Evolutionary conservation across 2,329 filamentous ascomycete genomes (phyloP).

Genomic region (Scedosporium aurantiacum): DNA sequence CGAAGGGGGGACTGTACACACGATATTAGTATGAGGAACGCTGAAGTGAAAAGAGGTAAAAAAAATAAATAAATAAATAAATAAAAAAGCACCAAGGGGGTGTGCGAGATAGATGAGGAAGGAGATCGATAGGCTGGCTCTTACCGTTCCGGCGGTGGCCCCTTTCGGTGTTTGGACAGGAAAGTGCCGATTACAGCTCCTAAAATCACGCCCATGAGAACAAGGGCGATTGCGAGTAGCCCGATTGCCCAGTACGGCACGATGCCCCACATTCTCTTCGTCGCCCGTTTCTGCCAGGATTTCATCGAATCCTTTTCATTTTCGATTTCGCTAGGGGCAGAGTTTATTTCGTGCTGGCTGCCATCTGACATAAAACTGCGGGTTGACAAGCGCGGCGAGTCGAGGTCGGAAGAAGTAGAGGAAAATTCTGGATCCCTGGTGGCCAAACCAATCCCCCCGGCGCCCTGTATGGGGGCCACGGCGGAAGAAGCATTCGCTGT

Average conservation of each 20-base stretch:
- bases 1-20: not conserved
- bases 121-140: not conserved
- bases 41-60: not conserved
- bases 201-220: slow-evolving; percentile 44
- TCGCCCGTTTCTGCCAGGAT: slow-evolving; percentile 40
- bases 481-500: not conserved
- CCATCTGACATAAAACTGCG: slow-evolving; percentile 39
- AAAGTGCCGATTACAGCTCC: slow-evolving; percentile 45
- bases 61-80: no score
- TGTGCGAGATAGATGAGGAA: no score
- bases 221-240: slow-evolving; percentile 33
- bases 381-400: slow-evolving; percentile 37
- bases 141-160: slow-evolving; percentile 3
- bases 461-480: slow-evolving; percentile 34
- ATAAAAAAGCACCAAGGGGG: not conserved
- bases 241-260: slow-evolving; percentile 52
- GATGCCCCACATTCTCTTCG: slow-evolving; percentile 44
- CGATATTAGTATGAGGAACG: not conserved
- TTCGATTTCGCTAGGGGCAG: slow-evolving; percentile 29
- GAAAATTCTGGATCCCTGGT: slow-evolving; percentile 53
- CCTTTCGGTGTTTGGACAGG: slow-evolving; percentile 21
- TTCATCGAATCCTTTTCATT: slow-evolving; percentile 37
- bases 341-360: slow-evolving; percentile 45
- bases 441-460: slow-evolving; percentile 49
- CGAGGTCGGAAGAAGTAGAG: slow-evolving; percentile 42